These are phyloP conservation scores for Thelonectria discophora DNA, from an alignment of 2,329 filamentous ascomycete species.

Conservation along the genomic window DNA sequence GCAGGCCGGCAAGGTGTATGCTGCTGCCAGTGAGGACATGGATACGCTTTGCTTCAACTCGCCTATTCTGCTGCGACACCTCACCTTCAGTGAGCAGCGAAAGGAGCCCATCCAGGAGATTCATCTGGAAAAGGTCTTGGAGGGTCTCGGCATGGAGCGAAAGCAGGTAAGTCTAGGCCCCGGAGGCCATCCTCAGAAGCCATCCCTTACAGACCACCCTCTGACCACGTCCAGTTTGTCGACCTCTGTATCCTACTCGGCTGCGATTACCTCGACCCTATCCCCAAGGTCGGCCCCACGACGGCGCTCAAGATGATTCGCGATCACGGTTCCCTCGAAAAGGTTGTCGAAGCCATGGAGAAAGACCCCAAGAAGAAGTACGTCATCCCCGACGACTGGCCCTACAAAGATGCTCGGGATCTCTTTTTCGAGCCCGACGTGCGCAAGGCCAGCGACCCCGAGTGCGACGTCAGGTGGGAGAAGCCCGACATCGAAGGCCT, in stretches of 20 bases:
- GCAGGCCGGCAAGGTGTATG: slow-evolving; percentile 92
- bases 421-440: slow-evolving; percentile 95
- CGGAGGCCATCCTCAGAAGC: not conserved
- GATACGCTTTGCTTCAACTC: slow-evolving; percentile 96
- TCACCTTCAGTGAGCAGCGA: slow-evolving; percentile 96
- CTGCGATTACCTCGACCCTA: slow-evolving; percentile 96
- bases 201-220: no score
- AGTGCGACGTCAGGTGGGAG: slow-evolving; percentile 98
- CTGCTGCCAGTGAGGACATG: slow-evolving; percentile 98
- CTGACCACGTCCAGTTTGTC: slow-evolving; percentile 73
- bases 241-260: slow-evolving; percentile 97
- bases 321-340: slow-evolving; percentile 88
- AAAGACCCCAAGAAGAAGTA: slow-evolving; percentile 82
- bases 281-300: slow-evolving; percentile 91
- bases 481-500: slow-evolving; percentile 90
- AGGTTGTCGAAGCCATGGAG: slow-evolving; percentile 82
- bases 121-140: slow-evolving; percentile 83
- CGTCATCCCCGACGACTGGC: slow-evolving; percentile 94
- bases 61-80: slow-evolving; percentile 87
- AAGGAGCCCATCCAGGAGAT: slow-evolving; percentile 99
- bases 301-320: slow-evolving; percentile 95
- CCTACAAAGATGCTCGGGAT: slow-evolving; percentile 87
- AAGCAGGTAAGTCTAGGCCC: slow-evolving; percentile 70
- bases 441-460: slow-evolving; percentile 79
- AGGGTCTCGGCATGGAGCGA: slow-evolving; percentile 87